These are phyloP conservation scores for Podospora pseudopauciseta DNA, from an alignment of 495 filamentous ascomycete species.

Conservation along the genomic window DNA sequence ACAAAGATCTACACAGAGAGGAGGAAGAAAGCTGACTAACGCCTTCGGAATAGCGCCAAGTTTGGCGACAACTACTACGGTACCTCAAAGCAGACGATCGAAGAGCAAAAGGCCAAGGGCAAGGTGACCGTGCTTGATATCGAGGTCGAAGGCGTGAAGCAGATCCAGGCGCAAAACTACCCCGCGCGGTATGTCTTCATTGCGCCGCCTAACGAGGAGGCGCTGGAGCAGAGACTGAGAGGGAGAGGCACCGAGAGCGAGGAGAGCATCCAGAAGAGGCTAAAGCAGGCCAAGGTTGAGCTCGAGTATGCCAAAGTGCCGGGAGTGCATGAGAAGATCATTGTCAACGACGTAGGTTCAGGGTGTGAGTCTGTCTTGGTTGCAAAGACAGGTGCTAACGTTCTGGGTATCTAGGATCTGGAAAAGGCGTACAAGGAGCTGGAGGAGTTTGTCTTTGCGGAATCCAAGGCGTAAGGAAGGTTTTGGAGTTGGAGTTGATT, in stretches of 20 bases:
- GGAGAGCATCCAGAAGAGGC: constrained; percentile 66
- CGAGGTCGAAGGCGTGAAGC: constrained; percentile 98
- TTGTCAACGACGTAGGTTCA: constrained; percentile 72
- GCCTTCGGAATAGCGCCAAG: constrained; percentile 52
- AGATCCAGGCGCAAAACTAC: constrained; percentile 75
- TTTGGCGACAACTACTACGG: constrained; percentile 90
- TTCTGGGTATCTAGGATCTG: constrained; percentile 48
- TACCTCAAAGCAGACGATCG: constrained; percentile 72
- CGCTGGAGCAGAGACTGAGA: constrained; percentile 71
- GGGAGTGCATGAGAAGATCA: constrained; percentile 76
- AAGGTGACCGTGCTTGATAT: constrained; percentile 75
- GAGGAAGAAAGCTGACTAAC: background rate
- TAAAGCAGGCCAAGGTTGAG: constrained; percentile 77
- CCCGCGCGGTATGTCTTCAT: constrained; percentile 83
- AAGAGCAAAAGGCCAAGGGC: constrained; percentile 66
- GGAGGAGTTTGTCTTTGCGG: constrained; percentile 55
- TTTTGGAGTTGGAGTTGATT: background rate
- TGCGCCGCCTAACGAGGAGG: constrained; percentile 70
- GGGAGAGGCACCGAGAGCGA: constrained; percentile 83
- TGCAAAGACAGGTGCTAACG: background rate
- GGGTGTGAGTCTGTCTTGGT: background rate
- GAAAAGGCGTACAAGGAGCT: constrained; percentile 79
- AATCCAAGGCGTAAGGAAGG: background rate
- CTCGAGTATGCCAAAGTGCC: constrained; percentile 70
- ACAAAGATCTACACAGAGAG: background rate